Percentiles rank a stretch among this genome's conserved stretches.
Conservation (phyloP, 2,329 filamentous ascomycete genomes). For the Periconia digitata region DNA sequence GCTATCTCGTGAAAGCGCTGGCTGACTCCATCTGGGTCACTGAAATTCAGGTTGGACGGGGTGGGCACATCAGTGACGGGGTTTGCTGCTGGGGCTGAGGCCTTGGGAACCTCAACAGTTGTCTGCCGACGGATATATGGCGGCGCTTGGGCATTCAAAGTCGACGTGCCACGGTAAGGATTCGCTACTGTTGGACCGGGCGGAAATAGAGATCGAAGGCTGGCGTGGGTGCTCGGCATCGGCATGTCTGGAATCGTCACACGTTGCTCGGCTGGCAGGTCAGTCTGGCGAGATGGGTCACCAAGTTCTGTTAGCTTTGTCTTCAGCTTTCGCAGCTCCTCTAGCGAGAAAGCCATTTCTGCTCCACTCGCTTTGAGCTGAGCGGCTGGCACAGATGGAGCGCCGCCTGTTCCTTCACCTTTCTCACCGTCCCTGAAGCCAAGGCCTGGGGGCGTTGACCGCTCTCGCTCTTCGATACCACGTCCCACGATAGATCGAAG, state of each 20-base stretch:
- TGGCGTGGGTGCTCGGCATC: constrained; percentile 5
- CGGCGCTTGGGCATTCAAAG: constrained; percentile 18
- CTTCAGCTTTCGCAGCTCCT: too few relatives aligned
- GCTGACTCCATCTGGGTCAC: constrained; percentile 27
- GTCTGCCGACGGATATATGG: constrained; percentile 14
- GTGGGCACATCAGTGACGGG: constrained; percentile 7
- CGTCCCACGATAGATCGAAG: too few relatives aligned
- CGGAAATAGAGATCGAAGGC: constrained; percentile 14
- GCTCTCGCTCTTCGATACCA: too few relatives aligned
- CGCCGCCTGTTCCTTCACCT: constrained; percentile 15
- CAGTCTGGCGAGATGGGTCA: constrained; percentile 26
- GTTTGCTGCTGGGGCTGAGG: constrained; percentile 11
- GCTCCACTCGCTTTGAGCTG: background rate
- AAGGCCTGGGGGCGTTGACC: constrained; percentile 1
- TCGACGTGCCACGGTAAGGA: constrained; percentile 17
- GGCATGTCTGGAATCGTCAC: constrained; percentile 29
- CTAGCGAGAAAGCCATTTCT: constrained; percentile 4
- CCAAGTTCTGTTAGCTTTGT: constrained; percentile 30
- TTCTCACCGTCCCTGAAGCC: too few relatives aligned
- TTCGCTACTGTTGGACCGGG: constrained; percentile 26
- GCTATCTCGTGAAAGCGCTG: constrained; percentile 21
- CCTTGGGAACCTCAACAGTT: constrained; percentile 1
- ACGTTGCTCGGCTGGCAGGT: constrained; percentile 25
- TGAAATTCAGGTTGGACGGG: constrained; percentile 21
- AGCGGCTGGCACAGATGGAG: background rate